These are phyloP conservation scores for Trichoderma virens DNA, from an alignment of 495 filamentous ascomycete species.

Conservation along the genomic window DNA sequence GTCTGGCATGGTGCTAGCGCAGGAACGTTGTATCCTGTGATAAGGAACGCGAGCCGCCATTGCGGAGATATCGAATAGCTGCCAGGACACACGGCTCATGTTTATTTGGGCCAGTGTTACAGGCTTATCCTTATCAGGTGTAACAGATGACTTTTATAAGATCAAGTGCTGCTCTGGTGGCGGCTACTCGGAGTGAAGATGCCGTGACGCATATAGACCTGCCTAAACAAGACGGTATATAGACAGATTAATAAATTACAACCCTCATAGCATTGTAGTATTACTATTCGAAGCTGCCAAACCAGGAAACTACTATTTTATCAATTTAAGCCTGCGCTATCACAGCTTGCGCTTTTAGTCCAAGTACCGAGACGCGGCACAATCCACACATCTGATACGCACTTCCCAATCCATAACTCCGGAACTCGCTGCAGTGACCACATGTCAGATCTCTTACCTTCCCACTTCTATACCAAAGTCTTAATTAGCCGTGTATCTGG, in stretches of 20 bases:
- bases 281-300: background rate
- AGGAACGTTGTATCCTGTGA: background rate
- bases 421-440: too few species aligned
- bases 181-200: background rate
- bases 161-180: background rate
- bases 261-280: background rate
- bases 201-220: background rate
- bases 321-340: background rate
- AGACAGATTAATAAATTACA: background rate
- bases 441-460: too few species aligned
- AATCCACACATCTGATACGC: too few species aligned
- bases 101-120: background rate
- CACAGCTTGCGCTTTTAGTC: background rate
- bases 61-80: background rate
- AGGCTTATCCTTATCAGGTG: background rate
- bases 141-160: background rate
- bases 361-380: too few species aligned
- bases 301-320: background rate
- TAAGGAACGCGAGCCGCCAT: too few species aligned
- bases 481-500: too few species aligned
- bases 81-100: too few species aligned
- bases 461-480: too few species aligned
- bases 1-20: background rate
- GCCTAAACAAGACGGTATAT: background rate
- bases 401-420: too few species aligned